phyloP scores from a whole-genome alignment of 331 rosid genomes.

The Stylosanthes scabra region DNA sequence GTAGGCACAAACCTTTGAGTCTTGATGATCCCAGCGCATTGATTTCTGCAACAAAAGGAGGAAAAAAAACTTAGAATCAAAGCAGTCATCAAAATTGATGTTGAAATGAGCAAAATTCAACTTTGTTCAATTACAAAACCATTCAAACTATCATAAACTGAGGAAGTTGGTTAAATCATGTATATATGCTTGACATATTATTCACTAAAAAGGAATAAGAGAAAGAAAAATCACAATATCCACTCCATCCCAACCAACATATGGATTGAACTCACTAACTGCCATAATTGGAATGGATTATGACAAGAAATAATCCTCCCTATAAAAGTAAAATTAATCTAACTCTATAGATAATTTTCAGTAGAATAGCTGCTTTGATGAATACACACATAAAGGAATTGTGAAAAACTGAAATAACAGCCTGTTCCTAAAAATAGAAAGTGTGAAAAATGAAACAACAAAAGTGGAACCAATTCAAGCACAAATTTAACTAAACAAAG shows the following conservation, averaged over 20 bases:
- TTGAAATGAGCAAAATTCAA: not conserved
- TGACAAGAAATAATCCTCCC: not conserved
- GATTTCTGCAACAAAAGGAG: constrained; percentile 77
- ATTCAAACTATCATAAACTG: not conserved
- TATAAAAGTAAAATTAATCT: constrained; percentile 1
- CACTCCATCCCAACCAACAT: constrained; percentile 10
- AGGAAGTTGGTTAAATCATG: constrained; percentile 4
- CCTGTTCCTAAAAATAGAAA: not conserved
- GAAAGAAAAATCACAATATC: constrained; percentile 16
- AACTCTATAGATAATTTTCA: not conserved
- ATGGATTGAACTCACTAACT: constrained; percentile 7
- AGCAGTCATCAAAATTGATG: not conserved
- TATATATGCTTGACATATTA: constrained; percentile 3
- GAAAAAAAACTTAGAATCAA: constrained; percentile 64
- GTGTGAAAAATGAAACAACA: not conserved
- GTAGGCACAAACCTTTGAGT: constrained; percentile 53
- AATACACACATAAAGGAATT: not conserved
- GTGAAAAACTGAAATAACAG: not conserved
- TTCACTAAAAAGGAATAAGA: constrained; percentile 10
- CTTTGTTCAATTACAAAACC: not conserved
- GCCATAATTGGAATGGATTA: not conserved
- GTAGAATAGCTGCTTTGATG: not conserved
- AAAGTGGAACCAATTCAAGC: constrained; percentile 1
- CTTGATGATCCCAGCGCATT: constrained; percentile 73
- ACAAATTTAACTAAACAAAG: not conserved